Base-by-base conservation (phyloP, 2,329 filamentous ascomycete species). In the Akanthomyces uredinophilus region DNA sequence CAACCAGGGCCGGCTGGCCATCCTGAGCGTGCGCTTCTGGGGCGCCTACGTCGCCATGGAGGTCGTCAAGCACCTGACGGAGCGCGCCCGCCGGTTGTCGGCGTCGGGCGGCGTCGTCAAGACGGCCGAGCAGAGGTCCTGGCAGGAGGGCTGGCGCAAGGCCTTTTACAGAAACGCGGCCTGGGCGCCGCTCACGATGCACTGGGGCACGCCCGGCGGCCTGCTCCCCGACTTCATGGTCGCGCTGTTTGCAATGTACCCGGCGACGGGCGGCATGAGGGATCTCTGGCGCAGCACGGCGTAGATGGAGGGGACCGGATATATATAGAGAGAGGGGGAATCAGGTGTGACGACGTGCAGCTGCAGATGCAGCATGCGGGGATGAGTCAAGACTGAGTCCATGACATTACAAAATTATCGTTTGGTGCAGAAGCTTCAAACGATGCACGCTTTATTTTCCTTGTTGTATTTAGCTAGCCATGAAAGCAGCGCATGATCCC, bases 1-100 rank as follows among this genome's bases (percentile, higher is more conserved):
- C 53, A 82, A 82, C 53, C 83, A 90, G 72, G 81, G 73, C 32
- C 80, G 77, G 66, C 87, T 88, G 71, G 88, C 84, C 75, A 73
- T 87, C 20, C 90, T 88, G 86, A 92, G 90, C 74, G 87, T 85
- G 62, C 82, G 92, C 50, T 90, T 89, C 65, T 98, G 94, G 92
- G 85, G 87, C 60, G 81, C 83, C 27, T 92, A 92, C 77, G 87
- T 96, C 7, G 84, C 83, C 22, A 78, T 93, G 64, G 92, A 97
- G 78, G 82, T 95, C 64, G 79, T 86, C 55, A 80, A 89, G 65
- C 77, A 96, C 63, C 69, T 79, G 50, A 73, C 80, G 58, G 78
- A 84, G 75, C 71, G 75, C 54, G 66, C 70, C 59, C 75, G 77
- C 65, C 70, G 75, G 67, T 74, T 71, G 53, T 18, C 47, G 24